Conservation (phyloP, 2,329 filamentous ascomycete species). For the Diaporthe aspalathi region DNA sequence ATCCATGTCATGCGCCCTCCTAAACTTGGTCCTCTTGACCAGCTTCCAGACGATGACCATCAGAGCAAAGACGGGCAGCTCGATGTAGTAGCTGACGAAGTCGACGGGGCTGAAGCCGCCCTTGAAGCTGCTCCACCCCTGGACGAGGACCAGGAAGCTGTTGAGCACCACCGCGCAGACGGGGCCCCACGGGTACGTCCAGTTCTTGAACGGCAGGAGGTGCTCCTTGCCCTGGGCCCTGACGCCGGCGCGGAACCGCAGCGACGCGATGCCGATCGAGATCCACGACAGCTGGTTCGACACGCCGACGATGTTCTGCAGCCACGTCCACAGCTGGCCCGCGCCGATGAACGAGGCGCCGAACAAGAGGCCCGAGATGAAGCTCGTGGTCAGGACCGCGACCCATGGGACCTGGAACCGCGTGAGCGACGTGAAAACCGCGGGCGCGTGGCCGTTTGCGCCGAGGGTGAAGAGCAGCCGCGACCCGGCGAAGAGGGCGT, state of each 20-base stretch:
- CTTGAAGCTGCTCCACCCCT: constrained; percentile 73
- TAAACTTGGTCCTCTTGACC: constrained; percentile 41
- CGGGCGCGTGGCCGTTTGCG: constrained; percentile 66
- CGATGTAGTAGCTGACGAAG: constrained; percentile 74
- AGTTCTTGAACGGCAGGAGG: constrained; percentile 72
- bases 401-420: constrained; percentile 64
- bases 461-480: constrained; percentile 68
- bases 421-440: constrained; percentile 62
- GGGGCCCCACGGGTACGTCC: constrained; percentile 73
- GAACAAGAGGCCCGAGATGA: constrained; percentile 69
- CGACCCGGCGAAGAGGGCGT: constrained; percentile 67
- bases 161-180: constrained; percentile 68
- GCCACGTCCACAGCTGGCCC: constrained; percentile 73
- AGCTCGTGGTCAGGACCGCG: constrained; percentile 64
- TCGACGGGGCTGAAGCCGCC: constrained; percentile 67
- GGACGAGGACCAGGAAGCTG: constrained; percentile 69
- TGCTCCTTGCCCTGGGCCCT: constrained; percentile 69
- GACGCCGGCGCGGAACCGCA: constrained; percentile 72
- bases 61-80: constrained; percentile 69
- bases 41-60: constrained; percentile 68
- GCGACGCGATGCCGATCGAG: constrained; percentile 71
- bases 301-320: constrained; percentile 75
- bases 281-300: constrained; percentile 76
- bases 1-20: constrained; percentile 42
- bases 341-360: constrained; percentile 74